A percentile compares a stretch with the other conserved stretches of the same genome.
phyloP scores from a whole-genome alignment of 768 basidiomycete species.

The Amanita inopinata region DNA sequence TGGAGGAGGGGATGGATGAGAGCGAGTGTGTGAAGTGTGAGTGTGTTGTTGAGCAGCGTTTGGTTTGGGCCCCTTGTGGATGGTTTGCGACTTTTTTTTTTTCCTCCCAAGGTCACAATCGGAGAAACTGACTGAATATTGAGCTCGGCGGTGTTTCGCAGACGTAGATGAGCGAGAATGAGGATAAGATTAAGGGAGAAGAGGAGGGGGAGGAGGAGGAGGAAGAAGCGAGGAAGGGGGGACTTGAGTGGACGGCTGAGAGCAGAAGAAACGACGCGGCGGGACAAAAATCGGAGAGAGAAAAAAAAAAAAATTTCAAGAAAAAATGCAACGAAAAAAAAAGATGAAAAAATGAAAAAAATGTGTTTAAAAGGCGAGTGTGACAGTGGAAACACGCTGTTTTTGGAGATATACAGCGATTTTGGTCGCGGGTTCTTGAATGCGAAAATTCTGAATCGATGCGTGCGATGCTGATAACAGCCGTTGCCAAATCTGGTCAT shows the following conservation, averaged over 20 bases:
- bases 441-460: conserved; percentile 7
- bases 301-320: not conserved
- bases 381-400: not conserved
- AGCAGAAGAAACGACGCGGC: not conserved
- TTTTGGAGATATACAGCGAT: too few species aligned
- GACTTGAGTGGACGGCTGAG: not conserved
- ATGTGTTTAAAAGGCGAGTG: not conserved
- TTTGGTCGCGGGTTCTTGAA: too few species aligned
- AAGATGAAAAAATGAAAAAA: not conserved
- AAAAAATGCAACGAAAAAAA: not conserved
- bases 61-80: not conserved
- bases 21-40: not conserved
- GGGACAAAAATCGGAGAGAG: not conserved
- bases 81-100: not conserved
- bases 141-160: conserved; percentile 11
- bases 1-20: not conserved
- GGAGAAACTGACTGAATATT: not conserved
- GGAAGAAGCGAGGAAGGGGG: conserved; percentile 7
- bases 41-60: not conserved
- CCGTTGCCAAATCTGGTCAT: conserved; percentile 4
- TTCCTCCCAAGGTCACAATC: not conserved
- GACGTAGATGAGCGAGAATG: not conserved
- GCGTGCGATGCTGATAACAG: conserved; percentile 3
- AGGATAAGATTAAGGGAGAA: conserved; percentile 6
- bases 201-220: conserved; percentile 5